Evolutionary conservation across 805 yeast genomes (phyloP), one percentile per base, ranked within the genome.

Genomic region (Cyberlindnera maclurae): DNA sequence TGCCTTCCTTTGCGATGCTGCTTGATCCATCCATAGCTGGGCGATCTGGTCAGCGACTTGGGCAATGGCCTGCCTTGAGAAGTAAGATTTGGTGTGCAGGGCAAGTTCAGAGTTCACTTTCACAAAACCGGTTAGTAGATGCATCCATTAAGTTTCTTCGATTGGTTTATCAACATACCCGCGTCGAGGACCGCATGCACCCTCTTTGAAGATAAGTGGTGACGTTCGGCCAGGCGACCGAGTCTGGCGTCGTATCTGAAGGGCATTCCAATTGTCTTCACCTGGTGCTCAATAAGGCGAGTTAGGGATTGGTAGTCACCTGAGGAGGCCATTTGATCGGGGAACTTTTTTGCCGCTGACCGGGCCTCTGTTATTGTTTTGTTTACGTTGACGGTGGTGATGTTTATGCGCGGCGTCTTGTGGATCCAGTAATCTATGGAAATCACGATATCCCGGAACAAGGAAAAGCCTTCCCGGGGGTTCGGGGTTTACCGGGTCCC

Each of bases 11-110:
- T 40, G 36, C 5, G 41, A 30, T 4, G 36, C 37, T 1, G 31
- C 12, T 24, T 38, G 28, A 10, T 45, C 43, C 5, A 43, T 39
- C 46, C 51, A 40, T 18, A 51, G 12, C 9, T 39, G 37, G 3
- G 38, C 9, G 3, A 53, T 43, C 18, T 55, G 59, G 16, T 52
- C 52, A 13, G 42, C 34, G 3, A 43, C 34, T 26, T 52, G 49
- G 15, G 39, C 41, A 10, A 48, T 39, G 6, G 59, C 43, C 32
- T 55, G 56, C 16, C 41, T 40, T 8, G 58, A 51, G 37, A 39
- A 51, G 16, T 32, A 39, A 20, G 27, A 31, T 8, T 41, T 44
- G 31, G 41, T 38, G 4, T 44, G 41, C 1, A 33, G 29, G 1
- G 34, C 10, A 1, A 49, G 18, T n/a, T 33, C 40, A 2, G 40